Base-by-base conservation (phyloP, 176 grass and related monocot species). In the Lolium multiflorum region DNA sequence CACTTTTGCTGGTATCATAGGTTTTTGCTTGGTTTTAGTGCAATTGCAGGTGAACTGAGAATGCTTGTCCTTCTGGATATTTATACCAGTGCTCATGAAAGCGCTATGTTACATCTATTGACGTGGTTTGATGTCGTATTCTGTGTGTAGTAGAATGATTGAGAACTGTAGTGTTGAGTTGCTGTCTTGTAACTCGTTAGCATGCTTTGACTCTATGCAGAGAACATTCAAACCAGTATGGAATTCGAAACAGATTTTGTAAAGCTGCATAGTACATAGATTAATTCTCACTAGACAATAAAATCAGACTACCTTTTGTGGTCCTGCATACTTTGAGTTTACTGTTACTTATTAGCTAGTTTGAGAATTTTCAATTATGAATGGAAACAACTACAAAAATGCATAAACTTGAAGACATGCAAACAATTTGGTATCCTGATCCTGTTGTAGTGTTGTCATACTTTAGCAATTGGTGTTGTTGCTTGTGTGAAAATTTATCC, bases 401-500 rank as follows among this genome's bases (percentile, higher is more conserved):
- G 28, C 70, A 60, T 71, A 18, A 26, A 47, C 4, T 54, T 17
- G 76, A 6, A 63, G 14, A 61, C 63, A 52, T 35, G 3, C 5
- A 13, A 65, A 72, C 46, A 62, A 62, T 39, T 26, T 78, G 22
- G 38, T 60, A 24, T 13, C 10, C 43, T 55, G 1, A 38, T 81
- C 76, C 82, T 76, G 44, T 10, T 72, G 50, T 86, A 46, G 3
- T 76, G 44, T 10, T 72, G 50, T 86, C 55, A 4, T 41, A 70
- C 24, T 67, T 79, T 82, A 48, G 22, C 79, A 59, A 70, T 82
- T 62, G 18, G 20, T 17, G 57, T 2, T 56, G 16, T 56, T 56
- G 54, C 68, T 75, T 57, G 18, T 67, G 35, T 71, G 41, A 51
- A 82, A 90, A n/a, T 50, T 83, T 78, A 79, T 78, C 31, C 54